Evolutionary conservation across 1,284 basidiomycete species (phyloP), one percentile per base, ranked within the genome.

Genomic region (Omphalotus olearius): DNA sequence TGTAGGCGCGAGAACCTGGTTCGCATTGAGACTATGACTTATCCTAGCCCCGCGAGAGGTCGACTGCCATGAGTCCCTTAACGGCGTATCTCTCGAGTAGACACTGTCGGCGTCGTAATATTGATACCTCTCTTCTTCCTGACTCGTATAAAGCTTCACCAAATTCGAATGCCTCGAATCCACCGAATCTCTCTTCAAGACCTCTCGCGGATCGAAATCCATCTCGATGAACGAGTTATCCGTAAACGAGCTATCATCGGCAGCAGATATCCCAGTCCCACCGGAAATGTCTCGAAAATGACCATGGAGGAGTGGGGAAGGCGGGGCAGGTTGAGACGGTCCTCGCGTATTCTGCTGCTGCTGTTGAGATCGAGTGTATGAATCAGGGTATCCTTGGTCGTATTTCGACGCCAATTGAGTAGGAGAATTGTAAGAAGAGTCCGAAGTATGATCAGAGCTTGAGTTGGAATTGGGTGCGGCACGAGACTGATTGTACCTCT

Each of bases 61-160:
- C 45, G 54, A 52, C 47, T 51, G 54, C 54, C 54, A 55, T 43
- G 54, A 55, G 35, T 55, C 54, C 18, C 54, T 37, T 6, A 55
- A 26, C 4, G 50, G 50, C 28, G 50, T 45, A 17, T 41, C 50
- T 16, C 46, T 18, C 13, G 47, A 48, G 38, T 48, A 46, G 7
- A 51, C 11, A 43, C 30, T 44, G 11, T 51, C 50, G 11, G 41
- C 38, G 11, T 55, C 50, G 13, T 52, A 25, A 9, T 51, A 40
- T 23, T 35, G 14, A 25, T 50, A 54, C 26, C 36, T 40, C 36
- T 46, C 25, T 18, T 45, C 45, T 28, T 54, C 47, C 35, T 51
- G 42, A 2, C 18, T 20, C 13, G 23, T 39, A 25, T 42, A 43
- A 14, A 41, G 42, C 11, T 49, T 33, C 17, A 41, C 30, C 14